phyloP scores from a whole-genome alignment of 2,329 filamentous ascomycete species.

The Orbilia brochopaga region DNA sequence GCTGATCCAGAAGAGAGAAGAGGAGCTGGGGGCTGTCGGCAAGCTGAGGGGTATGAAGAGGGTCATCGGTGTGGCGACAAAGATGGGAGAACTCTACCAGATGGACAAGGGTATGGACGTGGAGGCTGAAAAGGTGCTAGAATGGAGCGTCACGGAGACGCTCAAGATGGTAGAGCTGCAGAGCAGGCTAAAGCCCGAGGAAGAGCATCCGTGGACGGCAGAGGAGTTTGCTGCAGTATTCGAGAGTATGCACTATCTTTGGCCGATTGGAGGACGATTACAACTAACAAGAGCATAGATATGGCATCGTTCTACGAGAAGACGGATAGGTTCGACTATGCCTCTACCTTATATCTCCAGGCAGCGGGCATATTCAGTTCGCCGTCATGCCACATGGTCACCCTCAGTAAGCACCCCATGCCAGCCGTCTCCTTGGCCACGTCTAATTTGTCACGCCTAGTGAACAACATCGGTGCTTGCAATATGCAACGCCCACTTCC shows the following conservation, averaged over 20 bases:
- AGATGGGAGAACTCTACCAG: constrained; percentile 79
- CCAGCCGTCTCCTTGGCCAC: neutral
- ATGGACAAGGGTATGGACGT: constrained; percentile 56
- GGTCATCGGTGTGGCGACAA: constrained; percentile 76
- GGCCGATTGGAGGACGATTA: constrained; percentile 56
- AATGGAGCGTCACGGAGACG: constrained; percentile 81
- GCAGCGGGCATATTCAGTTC: constrained; percentile 72
- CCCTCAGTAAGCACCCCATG: constrained; percentile 69
- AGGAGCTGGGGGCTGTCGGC: constrained; percentile 59
- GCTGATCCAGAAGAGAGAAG: constrained; percentile 61
- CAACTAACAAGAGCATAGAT: constrained; percentile 62
- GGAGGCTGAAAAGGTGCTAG: constrained; percentile 74
- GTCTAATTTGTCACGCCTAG: constrained; percentile 40
- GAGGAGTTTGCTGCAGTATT: constrained; percentile 76
- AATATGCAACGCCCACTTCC: constrained; percentile 49
- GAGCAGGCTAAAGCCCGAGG: constrained; percentile 22
- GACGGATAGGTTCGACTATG: constrained; percentile 76
- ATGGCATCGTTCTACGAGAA: constrained; percentile 78
- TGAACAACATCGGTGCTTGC: constrained; percentile 50
- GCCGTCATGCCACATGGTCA: constrained; percentile 75
- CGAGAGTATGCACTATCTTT: constrained; percentile 65
- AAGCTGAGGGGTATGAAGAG: constrained; percentile 74
- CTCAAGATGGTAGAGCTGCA: constrained; percentile 67
- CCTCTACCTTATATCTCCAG: constrained; percentile 84
- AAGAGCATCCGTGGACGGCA: constrained; percentile 63